A percentile compares a stretch with the other conserved stretches of the same genome.
phyloP scores from a whole-genome alignment of 306 rosid genomes.

The Benincasa hispida region DNA sequence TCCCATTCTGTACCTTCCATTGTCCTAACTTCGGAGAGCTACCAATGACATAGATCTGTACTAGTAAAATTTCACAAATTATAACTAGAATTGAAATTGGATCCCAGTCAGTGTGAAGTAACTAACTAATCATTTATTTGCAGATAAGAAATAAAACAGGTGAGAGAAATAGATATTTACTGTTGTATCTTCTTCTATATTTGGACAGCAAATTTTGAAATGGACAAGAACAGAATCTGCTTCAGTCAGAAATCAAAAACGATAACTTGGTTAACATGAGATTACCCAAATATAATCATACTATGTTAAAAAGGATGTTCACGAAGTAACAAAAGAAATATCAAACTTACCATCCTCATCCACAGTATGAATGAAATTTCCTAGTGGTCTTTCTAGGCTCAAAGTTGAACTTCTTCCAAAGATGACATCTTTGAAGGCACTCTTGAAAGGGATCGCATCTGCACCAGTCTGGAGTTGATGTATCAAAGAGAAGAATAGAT shows the following conservation, averaged over 20 bases:
- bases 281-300: slow-evolving; percentile 8
- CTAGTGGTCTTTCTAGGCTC: slow-evolving; percentile 27
- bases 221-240: slow-evolving; percentile 48
- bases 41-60: slow-evolving; percentile 71
- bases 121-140: background rate
- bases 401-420: slow-evolving; percentile 37
- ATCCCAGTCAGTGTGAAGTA: background rate
- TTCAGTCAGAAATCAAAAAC: slow-evolving; percentile 17
- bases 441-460: slow-evolving; percentile 67
- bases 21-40: slow-evolving; percentile 58
- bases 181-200: slow-evolving; percentile 52
- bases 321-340: background rate
- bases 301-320: background rate
- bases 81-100: slow-evolving; percentile 3
- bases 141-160: slow-evolving; percentile 2
- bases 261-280: slow-evolving; percentile 10
- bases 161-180: slow-evolving; percentile 29
- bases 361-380: slow-evolving; percentile 23
- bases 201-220: slow-evolving; percentile 74
- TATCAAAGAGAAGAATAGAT: slow-evolving; percentile 10
- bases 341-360: slow-evolving; percentile 41
- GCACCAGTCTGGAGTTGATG: slow-evolving; percentile 56
- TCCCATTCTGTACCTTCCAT: slow-evolving; percentile 59
- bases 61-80: slow-evolving; percentile 9
- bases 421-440: slow-evolving; percentile 76